Evolutionary conservation across 306 rosid genomes (phyloP).

Genomic region (Fragaria ananassa): DNA sequence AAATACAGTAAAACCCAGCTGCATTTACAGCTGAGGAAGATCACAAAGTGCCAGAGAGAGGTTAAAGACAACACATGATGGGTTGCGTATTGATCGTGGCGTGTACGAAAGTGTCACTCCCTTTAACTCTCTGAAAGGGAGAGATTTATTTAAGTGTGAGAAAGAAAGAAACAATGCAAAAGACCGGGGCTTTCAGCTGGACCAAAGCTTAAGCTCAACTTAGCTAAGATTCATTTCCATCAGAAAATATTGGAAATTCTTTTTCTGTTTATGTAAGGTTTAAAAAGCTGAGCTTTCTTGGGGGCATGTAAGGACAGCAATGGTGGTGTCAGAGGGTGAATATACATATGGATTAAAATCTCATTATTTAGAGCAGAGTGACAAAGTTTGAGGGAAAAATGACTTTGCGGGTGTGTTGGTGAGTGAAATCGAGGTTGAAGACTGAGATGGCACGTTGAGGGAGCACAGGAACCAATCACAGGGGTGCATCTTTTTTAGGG

Average conservation of each 20-base stretch:
- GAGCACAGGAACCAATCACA: slow-evolving; percentile 26
- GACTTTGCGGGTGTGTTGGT: neutral
- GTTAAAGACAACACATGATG: slow-evolving; percentile 15
- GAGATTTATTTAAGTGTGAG: neutral
- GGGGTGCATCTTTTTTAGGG: slow-evolving; percentile 20
- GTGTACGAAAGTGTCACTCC: slow-evolving; percentile 24
- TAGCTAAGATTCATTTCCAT: slow-evolving; percentile 26
- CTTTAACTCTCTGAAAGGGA: slow-evolving; percentile 25
- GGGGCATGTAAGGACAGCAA: slow-evolving; percentile 37
- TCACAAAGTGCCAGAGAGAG: slow-evolving; percentile 35
- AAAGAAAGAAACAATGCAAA: slow-evolving; percentile 7
- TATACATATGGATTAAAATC: neutral
- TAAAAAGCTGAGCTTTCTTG: neutral
- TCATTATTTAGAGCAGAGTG: neutral
- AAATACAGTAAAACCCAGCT: slow-evolving; percentile 40
- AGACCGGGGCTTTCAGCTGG: slow-evolving; percentile 19
- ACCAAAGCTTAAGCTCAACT: neutral
- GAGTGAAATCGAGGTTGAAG: slow-evolving; percentile 33
- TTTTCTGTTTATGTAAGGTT: neutral
- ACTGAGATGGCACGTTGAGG: slow-evolving; percentile 37
- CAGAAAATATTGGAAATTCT: neutral
- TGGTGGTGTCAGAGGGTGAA: slow-evolving; percentile 45
- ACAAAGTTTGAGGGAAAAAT: neutral
- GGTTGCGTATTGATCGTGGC: slow-evolving; percentile 13
- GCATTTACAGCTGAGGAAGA: slow-evolving; percentile 45